Evolutionary conservation across 2,329 filamentous ascomycete species (phyloP).

Genomic region (Fusarium buxicola): DNA sequence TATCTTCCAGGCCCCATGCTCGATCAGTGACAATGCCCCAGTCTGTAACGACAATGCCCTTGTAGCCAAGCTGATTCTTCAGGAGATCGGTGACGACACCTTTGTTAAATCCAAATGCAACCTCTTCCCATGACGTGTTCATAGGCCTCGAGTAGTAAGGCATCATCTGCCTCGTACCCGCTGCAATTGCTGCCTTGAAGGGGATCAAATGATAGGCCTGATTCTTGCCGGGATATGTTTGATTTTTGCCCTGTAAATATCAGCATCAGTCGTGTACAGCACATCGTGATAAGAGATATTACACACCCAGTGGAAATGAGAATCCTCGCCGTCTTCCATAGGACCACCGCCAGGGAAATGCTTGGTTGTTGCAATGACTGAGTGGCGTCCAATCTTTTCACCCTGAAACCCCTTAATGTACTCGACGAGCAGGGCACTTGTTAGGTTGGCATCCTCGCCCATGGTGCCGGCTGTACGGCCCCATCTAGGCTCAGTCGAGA

Average conservation of each 20-base stretch:
- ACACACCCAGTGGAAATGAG: conserved; percentile 57
- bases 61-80: conserved; percentile 59
- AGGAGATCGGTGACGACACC: conserved; percentile 62
- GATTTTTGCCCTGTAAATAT: conserved; percentile 58
- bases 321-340: conserved; percentile 62
- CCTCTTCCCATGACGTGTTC: conserved; percentile 58
- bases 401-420: conserved; percentile 63
- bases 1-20: conserved; percentile 62
- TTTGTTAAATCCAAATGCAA: conserved; percentile 65
- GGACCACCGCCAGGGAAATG: conserved; percentile 66
- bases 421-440: conserved; percentile 52
- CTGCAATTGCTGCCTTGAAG: conserved; percentile 62
- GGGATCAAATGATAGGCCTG: conserved; percentile 62
- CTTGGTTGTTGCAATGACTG: conserved; percentile 62
- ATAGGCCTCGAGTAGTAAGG: conserved; percentile 63
- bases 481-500: conserved; percentile 65
- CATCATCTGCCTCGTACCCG: conserved; percentile 64
- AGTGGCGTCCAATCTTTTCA: conserved; percentile 55
- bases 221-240: conserved; percentile 61
- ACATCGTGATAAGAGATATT: fast-evolving
- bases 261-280: conserved; percentile 42
- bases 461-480: conserved; percentile 58
- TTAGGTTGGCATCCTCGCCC: conserved; percentile 61
- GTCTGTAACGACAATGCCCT: conserved; percentile 64
- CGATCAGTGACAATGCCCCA: conserved; percentile 65